Evolutionary conservation across 345 rosid species (phyloP).

Genomic region (Schrenkiella parvula): DNA sequence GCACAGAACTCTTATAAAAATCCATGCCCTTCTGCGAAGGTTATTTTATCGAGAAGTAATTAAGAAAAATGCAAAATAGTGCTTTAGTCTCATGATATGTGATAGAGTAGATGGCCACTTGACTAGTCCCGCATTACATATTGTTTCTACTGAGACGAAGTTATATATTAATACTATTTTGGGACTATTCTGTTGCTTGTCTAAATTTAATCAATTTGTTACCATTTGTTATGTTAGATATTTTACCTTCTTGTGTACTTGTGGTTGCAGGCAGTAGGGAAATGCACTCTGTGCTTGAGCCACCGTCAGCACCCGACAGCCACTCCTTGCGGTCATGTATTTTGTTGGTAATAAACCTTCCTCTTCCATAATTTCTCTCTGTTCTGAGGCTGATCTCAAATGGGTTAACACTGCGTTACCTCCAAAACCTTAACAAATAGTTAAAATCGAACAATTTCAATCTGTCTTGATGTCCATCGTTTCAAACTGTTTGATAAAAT

Average conservation of each 20-base stretch:
- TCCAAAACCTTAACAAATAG: not conserved
- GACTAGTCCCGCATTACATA: not conserved
- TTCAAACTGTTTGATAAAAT: not conserved
- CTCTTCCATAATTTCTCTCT: not conserved
- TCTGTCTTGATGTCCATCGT: not conserved
- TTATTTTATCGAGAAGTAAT: not conserved
- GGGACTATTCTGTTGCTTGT: not conserved
- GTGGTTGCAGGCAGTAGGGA: constrained; percentile 31
- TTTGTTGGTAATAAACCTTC: constrained; percentile 62
- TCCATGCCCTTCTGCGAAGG: not conserved
- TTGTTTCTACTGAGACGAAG: not conserved
- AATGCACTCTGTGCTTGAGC: constrained; percentile 89
- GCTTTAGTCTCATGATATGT: not conserved
- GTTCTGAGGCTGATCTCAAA: not conserved
- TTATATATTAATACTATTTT: not conserved
- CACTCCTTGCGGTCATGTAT: constrained; percentile 90
- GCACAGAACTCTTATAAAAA: not conserved
- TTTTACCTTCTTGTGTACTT: not conserved
- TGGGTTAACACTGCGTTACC: not conserved
- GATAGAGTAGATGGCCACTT: not conserved
- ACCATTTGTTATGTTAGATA: not conserved
- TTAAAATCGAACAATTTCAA: not conserved
- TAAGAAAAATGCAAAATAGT: not conserved
- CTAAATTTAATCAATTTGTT: not conserved
- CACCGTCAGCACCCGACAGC: constrained; percentile 82